Evolutionary conservation across 208 protist species (phyloP).

Genomic region (Leishmania martiniquensis): DNA sequence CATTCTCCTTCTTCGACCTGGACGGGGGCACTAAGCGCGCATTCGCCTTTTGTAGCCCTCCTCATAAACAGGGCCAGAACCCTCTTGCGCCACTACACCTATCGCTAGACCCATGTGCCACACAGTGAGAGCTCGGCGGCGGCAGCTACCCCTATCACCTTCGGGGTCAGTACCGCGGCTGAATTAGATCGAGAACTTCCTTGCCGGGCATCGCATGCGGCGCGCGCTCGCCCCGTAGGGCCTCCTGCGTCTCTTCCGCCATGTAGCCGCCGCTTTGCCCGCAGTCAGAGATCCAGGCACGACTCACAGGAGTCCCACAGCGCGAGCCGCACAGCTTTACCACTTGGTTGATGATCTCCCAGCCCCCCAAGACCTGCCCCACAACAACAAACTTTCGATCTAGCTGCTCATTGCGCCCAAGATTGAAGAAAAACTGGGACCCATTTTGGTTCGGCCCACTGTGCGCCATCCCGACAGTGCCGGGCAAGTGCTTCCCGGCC

Average conservation of each 20-base stretch:
- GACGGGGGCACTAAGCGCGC: neutral
- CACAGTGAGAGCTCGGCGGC: neutral
- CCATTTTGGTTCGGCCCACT: slow-evolving; percentile 89
- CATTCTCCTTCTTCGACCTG: neutral
- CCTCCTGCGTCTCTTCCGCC: slow-evolving; percentile 57
- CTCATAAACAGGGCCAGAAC: slow-evolving; percentile 2
- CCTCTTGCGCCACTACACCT: neutral
- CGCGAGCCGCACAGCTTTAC: slow-evolving; percentile 68
- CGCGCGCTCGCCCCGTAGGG: slow-evolving; percentile 55
- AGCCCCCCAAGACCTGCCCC: slow-evolving; percentile 87
- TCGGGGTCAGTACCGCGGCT: slow-evolving; percentile 65
- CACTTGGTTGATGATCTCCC: slow-evolving; percentile 78
- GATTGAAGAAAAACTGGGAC: slow-evolving; percentile 95
- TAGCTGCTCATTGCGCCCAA: slow-evolving; percentile 77
- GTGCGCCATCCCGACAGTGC: slow-evolving; percentile 88
- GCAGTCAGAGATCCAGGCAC: slow-evolving; percentile 88
- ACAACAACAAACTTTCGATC: slow-evolving; percentile 94
- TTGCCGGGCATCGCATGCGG: slow-evolving; percentile 69
- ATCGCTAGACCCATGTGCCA: neutral
- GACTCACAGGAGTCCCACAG: slow-evolving; percentile 85
- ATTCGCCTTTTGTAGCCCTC: neutral
- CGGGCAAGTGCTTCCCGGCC: slow-evolving; percentile 83
- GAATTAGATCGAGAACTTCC: slow-evolving; percentile 81
- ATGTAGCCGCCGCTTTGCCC: slow-evolving; percentile 85
- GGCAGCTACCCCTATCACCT: neutral